Evolutionary conservation across 2,329 filamentous ascomycete species (phyloP), one percentile per base, ranked within the genome.

Genomic region (Apiospora sp.): DNA sequence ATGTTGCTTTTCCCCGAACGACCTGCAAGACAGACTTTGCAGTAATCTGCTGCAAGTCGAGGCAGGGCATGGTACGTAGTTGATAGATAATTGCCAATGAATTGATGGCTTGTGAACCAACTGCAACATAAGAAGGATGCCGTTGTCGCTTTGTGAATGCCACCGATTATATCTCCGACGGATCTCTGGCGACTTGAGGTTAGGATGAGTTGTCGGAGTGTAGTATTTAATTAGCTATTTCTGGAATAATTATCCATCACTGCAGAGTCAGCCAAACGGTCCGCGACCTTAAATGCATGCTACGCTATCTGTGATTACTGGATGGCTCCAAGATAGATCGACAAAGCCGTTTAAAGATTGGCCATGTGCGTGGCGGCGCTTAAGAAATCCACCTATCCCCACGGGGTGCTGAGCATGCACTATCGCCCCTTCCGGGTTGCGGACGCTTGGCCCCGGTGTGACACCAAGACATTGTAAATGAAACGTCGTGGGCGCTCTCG

Each of bases 391-490:
- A 64, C 58, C 58, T 64, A 64, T 64, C 58, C 58, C 58, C 58
- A 64, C 34, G 58, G 34, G 34, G 58, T 41, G 41, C 67, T 48
- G 48, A 70, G 68, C 27, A 10, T 22, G 19, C 48, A 41, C 48
- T 70, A 70, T 58, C 34, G 49, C 68, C 48, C 48, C 43, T 70
- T 70, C 48, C 68, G 68, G 44, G 44, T n/a, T 37, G 46, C 68
- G 68, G 68, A 70, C 34, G 16, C 24, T 51, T 24, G 30, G n/a
- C 22, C 48, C 68, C 68, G 46, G 46, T 7, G 49, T 48, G 22
- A 48, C 27, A 46, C 67, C 67, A 48, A 48, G 67, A 68, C 67
- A 22, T 41, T 68, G 30, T 68, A 30, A 68, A 48, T 48, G 58
- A 64, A 64, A 64, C 58, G 58, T 13, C 30, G 34, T n/a, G 34